Evolutionary conservation across 768 basidiomycete genomes (phyloP).

Genomic region (Mycena galopus): DNA sequence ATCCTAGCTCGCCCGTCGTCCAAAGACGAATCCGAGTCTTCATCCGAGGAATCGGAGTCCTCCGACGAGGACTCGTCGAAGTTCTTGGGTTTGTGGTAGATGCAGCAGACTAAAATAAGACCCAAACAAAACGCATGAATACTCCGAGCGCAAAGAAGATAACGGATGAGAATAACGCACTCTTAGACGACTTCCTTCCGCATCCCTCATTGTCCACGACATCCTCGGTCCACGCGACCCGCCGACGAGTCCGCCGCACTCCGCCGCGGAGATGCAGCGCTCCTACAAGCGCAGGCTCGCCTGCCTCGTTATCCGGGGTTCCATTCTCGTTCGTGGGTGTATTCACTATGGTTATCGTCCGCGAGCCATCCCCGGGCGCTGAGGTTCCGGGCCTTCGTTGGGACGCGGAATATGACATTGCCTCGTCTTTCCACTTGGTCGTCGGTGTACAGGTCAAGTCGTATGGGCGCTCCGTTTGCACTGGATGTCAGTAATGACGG

Average conservation of each 20-base stretch:
- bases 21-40: conserved; percentile 56
- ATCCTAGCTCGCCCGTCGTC: conserved; percentile 29
- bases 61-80: conserved; percentile 85
- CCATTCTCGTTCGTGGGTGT: conserved; percentile 47
- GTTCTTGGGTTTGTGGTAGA: conserved; percentile 85
- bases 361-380: conserved; percentile 64
- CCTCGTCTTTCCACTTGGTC: too few species aligned
- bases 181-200: conserved; percentile 94
- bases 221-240: conserved; percentile 87
- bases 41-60: conserved; percentile 63
- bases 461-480: too few species aligned
- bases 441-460: too few species aligned
- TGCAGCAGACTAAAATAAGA: conserved; percentile 94
- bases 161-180: conserved; percentile 61
- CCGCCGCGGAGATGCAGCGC: conserved; percentile 73
- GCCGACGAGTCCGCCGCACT: conserved; percentile 57
- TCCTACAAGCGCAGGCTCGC: conserved; percentile 49
- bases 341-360: conserved; percentile 64
- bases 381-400: conserved; percentile 53
- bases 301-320: conserved; percentile 29
- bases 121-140: too few species aligned
- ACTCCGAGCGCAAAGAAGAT: too few species aligned
- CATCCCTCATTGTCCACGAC: conserved; percentile 93
- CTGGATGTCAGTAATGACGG: too few species aligned
- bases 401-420: conserved; percentile 32